A percentile compares a stretch with the other conserved stretches of the same genome.
phyloP scores from a whole-genome alignment of 1,139 yeast species.

The Nematodospora anomalae region DNA sequence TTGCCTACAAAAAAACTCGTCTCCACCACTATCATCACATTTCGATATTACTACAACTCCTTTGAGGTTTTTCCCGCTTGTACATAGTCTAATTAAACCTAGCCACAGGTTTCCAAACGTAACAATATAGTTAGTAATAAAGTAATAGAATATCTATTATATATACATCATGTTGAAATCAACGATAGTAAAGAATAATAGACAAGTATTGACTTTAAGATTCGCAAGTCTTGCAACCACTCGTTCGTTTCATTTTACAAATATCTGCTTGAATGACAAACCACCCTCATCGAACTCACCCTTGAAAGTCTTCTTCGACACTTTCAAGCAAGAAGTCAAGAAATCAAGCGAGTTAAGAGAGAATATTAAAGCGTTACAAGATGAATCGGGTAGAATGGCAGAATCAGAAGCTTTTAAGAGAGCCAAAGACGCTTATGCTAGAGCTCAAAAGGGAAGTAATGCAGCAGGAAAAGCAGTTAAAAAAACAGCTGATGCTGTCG shows the following conservation, averaged over 20 bases:
- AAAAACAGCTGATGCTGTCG: slow-evolving; percentile 93
- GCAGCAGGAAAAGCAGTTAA: slow-evolving; percentile 83
- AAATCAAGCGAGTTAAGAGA: slow-evolving; percentile 88
- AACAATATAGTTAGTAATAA: background rate
- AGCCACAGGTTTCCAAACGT: background rate
- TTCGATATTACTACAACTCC: background rate
- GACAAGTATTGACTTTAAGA: slow-evolving; percentile 1
- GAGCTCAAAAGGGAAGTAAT: slow-evolving; percentile 76
- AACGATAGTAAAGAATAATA: slow-evolving; percentile 8
- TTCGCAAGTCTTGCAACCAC: background rate
- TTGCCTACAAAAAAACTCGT: background rate
- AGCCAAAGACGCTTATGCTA: slow-evolving; percentile 90
- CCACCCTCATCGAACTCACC: slow-evolving; percentile 60
- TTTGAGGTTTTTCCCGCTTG: slow-evolving; percentile 1
- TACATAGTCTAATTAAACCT: slow-evolving; percentile 4
- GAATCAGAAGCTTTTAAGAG: slow-evolving; percentile 91
- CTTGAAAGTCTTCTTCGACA: slow-evolving; percentile 86
- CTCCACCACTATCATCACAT: background rate
- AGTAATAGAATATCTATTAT: too few relatives aligned
- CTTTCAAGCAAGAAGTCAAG: slow-evolving; percentile 88
- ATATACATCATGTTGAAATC: slow-evolving; percentile 9
- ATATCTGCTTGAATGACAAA: slow-evolving; percentile 19
- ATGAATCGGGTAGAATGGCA: slow-evolving; percentile 92
- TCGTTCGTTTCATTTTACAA: slow-evolving; percentile 15
- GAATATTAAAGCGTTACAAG: slow-evolving; percentile 91